These are phyloP conservation scores for Pelargonium australe DNA, from an alignment of 441 rosid genomes.

Conservation along the genomic window DNA sequence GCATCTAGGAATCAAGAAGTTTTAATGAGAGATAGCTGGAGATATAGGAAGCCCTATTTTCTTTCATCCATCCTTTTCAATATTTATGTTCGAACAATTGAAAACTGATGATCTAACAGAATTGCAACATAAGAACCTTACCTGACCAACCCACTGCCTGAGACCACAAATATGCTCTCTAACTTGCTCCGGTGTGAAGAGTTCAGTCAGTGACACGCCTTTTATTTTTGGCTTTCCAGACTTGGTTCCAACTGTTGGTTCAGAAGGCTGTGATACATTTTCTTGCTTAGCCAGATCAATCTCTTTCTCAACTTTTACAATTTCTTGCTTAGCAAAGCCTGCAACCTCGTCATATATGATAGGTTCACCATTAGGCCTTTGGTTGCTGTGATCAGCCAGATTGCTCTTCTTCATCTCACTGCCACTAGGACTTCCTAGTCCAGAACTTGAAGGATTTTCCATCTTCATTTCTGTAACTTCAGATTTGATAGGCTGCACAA, in stretches of 20 bases:
- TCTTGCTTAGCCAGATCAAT: conserved; percentile 51
- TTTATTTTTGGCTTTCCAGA: conserved; percentile 96
- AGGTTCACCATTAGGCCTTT: conserved; percentile 40
- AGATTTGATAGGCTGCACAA: conserved; percentile 41
- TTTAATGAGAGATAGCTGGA: no score
- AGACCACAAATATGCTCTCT: conserved; percentile 87
- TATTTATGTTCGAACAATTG: not conserved
- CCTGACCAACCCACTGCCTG: conserved; percentile 99
- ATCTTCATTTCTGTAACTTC: conserved; percentile 59
- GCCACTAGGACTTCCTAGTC: conserved; percentile 44
- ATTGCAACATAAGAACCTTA: conserved; percentile 15
- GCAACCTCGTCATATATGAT: conserved; percentile 31
- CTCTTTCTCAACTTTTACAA: conserved; percentile 52
- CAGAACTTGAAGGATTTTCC: conserved; percentile 48
- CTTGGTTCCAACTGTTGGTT: conserved; percentile 50
- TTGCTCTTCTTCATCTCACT: conserved; percentile 44
- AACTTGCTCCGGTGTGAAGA: conserved; percentile 98
- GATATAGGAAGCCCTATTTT: not conserved
- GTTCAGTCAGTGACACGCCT: conserved; percentile 92
- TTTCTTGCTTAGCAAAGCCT: conserved; percentile 44
- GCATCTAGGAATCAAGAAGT: no score
- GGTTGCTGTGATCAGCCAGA: conserved; percentile 41
- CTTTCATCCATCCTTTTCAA: conserved; percentile 6
- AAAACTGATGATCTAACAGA: not conserved
- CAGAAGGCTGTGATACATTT: conserved; percentile 42